Evolutionary conservation across 2,329 filamentous ascomycete species (phyloP).

Genomic region (Alternaria sp.): DNA sequence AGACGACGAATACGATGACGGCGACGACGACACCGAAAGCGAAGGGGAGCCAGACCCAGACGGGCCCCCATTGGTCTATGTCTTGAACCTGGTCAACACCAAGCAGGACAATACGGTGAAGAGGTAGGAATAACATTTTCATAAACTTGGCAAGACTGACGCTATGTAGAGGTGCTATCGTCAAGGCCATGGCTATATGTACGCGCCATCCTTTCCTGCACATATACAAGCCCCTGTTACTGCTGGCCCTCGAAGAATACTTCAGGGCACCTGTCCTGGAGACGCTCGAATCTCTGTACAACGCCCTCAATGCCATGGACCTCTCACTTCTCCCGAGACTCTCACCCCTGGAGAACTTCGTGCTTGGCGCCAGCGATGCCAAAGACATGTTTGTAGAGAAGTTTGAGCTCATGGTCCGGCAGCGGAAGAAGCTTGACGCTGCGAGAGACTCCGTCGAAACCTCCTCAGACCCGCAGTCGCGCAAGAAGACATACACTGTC

Average conservation of each 20-base stretch:
- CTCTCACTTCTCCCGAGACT: conserved; percentile 89
- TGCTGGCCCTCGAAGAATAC: conserved; percentile 94
- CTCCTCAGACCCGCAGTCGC: conserved; percentile 47
- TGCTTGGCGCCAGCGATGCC: conserved; percentile 88
- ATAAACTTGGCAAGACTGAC: conserved; percentile 14
- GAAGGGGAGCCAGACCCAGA: conserved; percentile 67
- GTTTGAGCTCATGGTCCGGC: conserved; percentile 92
- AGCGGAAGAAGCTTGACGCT: conserved; percentile 73
- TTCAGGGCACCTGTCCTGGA: conserved; percentile 90
- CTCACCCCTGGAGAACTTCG: conserved; percentile 80
- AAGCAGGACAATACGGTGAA: conserved; percentile 94
- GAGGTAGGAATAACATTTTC: conserved; percentile 51
- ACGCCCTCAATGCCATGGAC: conserved; percentile 96
- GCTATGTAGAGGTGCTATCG: conserved; percentile 76
- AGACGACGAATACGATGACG: conserved; percentile 50
- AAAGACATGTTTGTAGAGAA: conserved; percentile 98
- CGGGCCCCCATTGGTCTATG: conserved; percentile 92
- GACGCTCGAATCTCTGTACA: conserved; percentile 85
- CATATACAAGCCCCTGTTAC: conserved; percentile 96
- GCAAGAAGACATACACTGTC: conserved; percentile 71
- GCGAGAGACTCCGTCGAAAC: conserved; percentile 40
- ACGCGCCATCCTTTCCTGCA: conserved; percentile 96
- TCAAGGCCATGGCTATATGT: conserved; percentile 99
- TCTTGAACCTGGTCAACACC: conserved; percentile 96
- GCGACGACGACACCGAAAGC: conserved; percentile 59